Percentiles rank a stretch among this genome's conserved stretches.
phyloP scores from a whole-genome alignment of 169 alveolate genomes.

The Eimeria maxima region DNA sequence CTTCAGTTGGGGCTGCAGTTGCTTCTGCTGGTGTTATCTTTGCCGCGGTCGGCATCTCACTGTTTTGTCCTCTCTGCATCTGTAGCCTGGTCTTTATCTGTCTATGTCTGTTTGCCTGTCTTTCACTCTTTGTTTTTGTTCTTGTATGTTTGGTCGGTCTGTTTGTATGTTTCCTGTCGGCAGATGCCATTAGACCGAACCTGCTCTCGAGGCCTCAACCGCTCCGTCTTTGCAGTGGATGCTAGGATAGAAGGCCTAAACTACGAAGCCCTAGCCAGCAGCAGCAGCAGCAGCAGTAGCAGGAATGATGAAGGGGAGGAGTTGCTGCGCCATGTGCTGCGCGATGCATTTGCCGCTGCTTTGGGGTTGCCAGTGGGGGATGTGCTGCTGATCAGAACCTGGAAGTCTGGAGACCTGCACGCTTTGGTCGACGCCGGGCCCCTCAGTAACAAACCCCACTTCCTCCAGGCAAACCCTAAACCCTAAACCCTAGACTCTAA shows the following conservation, averaged over 20 bases:
- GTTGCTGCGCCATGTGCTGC: constrained; percentile 65
- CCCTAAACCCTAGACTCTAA: not conserved
- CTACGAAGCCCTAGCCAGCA: constrained; percentile 28
- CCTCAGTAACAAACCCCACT: constrained; percentile 65
- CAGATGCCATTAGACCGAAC: constrained; percentile 82
- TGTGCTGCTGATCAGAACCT: constrained; percentile 66
- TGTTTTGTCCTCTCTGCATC: not conserved
- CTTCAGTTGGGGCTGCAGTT: not conserved
- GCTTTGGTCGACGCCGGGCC: constrained; percentile 79
- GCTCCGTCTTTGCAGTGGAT: constrained; percentile 74
- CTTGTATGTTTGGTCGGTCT: not conserved
- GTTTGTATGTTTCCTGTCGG: not conserved
- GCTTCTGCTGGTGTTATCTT: not conserved
- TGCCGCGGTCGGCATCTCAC: not conserved
- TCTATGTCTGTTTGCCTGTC: not conserved
- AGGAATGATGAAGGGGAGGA: constrained; percentile 42
- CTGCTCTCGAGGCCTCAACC: constrained; percentile 80
- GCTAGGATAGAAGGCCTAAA: constrained; percentile 65
- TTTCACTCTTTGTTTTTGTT: not conserved
- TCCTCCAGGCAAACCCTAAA: constrained; percentile 47
- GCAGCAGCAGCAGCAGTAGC: constrained; percentile 27
- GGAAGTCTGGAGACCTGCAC: constrained; percentile 76
- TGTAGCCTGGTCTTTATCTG: not conserved
- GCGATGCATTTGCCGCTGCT: constrained; percentile 64
- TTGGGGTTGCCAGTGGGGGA: constrained; percentile 78